Base-by-base conservation (phyloP, 805 yeast species). In the Kodamaea fukazawae region DNA sequence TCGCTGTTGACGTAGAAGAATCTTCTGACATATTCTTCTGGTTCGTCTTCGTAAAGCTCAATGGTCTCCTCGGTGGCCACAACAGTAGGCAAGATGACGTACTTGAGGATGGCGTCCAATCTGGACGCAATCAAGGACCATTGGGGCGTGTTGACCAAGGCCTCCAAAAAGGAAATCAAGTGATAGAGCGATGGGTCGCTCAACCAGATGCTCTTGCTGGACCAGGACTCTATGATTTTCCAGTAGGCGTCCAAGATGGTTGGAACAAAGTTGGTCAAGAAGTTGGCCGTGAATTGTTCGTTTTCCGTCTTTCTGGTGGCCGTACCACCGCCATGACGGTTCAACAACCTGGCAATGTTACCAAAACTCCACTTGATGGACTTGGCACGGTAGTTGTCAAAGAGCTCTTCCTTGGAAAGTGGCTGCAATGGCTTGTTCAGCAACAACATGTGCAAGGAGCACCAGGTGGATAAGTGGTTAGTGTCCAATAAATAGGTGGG, bases 1-100 rank as follows among this genome's bases (percentile, higher is more conserved):
- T 73, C 79, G 41, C 73, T 61, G 47, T 67, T 70, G 31, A 79
- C 64, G 57, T 70, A 73, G 42, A 68, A 69, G 41, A 55, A 70
- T 40, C 73, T 52, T 53, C 74, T 57, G 42, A 67, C 59, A 44
- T 70, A 70, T 45, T 70, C 75, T 32, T 70, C 74, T 4, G 72
- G 67, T 32, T 70, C 74, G 44, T 67, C 73, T 48, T 70, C 72
- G 43, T 67, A 70, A 38, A 70, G 51, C 45, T 68, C 74, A 26
- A 70, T 53, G 7, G 70, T 61, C 40, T 57, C 63, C 14, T 57
- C 61, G 9, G 57, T 55, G 7, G 73, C 73, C 42, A 51, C 55
- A 46, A 70, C 58, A 30, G 70, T 63, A 14, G 73, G 74, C 44
- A 70, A 55, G 16, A 70, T 55, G 5, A 70, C 65, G 41, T 67